Base-by-base conservation (phyloP, 139 green algal genomes). In the Astrephomene gubernaculifera region DNA sequence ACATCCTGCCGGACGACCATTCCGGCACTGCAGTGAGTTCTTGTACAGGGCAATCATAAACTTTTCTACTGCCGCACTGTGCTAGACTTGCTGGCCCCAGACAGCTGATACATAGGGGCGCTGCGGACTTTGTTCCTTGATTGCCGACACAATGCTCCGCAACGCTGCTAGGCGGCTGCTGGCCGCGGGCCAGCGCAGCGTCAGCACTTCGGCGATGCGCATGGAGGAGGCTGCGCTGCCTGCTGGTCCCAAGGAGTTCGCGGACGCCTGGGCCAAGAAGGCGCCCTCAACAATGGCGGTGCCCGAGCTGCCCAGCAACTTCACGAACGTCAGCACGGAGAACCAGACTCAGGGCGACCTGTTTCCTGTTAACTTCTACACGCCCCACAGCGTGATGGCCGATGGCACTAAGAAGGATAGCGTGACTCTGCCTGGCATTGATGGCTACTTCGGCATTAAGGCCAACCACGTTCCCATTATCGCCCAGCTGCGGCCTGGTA, bases 281-380 rank as follows among this genome's bases (percentile, higher is more conserved):
- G 89, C 91, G 14, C 89, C 89, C 33, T 87, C 71, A 49, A 93
- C 83, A 1, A 76, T 94, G 52, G 72, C 53, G 14, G 53, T 90
- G 60, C 91, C 91, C 7, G 70, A 92, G 84, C 54, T 91, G 39
- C 89, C 91, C 65, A 79, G 67, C 29, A 87, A 83, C 63, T 92
- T 91, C 49, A 61, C 91, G 21, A 89, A 87, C 27, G 54, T 86
- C 49, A 68, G 78, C 61, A 83, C 57, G 36, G 86, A 90, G 19
- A 73, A 31, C 54, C 61, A 87, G 73, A 80, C 81, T 5, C 86
- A 90, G 86, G 88, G 88, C 29, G 88, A 92, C 52, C 85, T 92
- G 36, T 94, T 94, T 67, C 79, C 86, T 44, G 89, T 94, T 10
- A 94, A 94, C 71, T 92, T 94, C 38, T 93, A 89, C 86, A 94